phyloP scores from a whole-genome alignment of 2,329 filamentous ascomycete species.

The Cordyceps sp. region DNA sequence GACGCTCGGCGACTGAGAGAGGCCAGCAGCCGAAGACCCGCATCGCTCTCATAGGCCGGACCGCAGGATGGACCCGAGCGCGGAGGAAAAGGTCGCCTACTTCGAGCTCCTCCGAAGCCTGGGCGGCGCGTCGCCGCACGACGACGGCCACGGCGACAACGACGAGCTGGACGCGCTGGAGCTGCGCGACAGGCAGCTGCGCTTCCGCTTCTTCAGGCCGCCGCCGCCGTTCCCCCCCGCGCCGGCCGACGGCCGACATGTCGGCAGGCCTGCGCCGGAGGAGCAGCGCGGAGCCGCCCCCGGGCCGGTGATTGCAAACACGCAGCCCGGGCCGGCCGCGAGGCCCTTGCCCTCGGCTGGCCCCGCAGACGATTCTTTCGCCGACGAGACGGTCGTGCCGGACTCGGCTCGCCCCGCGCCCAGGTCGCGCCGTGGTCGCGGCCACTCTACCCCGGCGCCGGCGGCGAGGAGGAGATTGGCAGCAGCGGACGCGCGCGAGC shows the following conservation, averaged over 20 bases:
- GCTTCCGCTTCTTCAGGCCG: constrained; percentile 12
- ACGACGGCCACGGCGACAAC: too few relatives aligned
- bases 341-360: constrained; percentile 3
- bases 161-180: constrained; percentile 14
- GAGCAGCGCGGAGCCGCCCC: neutral
- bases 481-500: constrained; percentile 2
- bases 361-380: constrained; percentile 4
- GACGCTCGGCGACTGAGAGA: too few relatives aligned
- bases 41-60: too few relatives aligned
- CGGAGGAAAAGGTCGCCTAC: constrained; percentile 27
- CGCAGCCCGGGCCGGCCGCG: constrained; percentile 10
- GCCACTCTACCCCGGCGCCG: constrained; percentile 16
- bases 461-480: constrained; percentile 6
- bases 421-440: constrained; percentile 7
- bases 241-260: neutral
- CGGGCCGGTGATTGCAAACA: constrained; percentile 12
- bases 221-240: constrained; percentile 1
- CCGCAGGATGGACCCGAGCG: constrained; percentile 4
- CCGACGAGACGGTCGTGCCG: constrained; percentile 13
- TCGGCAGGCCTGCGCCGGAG: neutral
- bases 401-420: constrained; percentile 8
- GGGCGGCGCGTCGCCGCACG: constrained; percentile 3
- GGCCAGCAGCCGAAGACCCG: too few relatives aligned
- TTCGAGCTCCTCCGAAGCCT: constrained; percentile 23
- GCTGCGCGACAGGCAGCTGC: constrained; percentile 14